Percentiles rank a stretch among this genome's conserved stretches.
phyloP scores from a whole-genome alignment of 2,329 filamentous ascomycete genomes.

The Phialophora expanda region DNA sequence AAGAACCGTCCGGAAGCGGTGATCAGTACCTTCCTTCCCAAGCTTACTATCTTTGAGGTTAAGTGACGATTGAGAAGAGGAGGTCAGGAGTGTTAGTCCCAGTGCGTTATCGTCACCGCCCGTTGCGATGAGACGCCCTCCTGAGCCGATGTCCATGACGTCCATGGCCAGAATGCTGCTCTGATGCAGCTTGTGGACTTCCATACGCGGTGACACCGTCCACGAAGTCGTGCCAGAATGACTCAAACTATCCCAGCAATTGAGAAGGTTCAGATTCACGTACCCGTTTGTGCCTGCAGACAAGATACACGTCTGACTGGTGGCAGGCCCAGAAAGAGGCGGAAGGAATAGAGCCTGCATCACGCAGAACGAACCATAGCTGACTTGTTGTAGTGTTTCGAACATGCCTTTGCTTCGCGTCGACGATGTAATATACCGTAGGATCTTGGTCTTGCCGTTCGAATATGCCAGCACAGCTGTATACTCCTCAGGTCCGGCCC shows the following conservation, averaged over 20 bases:
- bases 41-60: neutral
- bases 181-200: constrained; percentile 66
- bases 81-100: constrained; percentile 56
- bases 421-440: constrained; percentile 45
- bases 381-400: constrained; percentile 24
- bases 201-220: neutral
- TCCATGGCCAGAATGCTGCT: constrained; percentile 72
- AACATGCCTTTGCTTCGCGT: constrained; percentile 22
- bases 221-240: neutral
- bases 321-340: neutral
- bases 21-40: neutral
- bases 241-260: neutral
- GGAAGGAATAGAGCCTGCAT: constrained; percentile 50
- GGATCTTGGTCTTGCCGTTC: constrained; percentile 75
- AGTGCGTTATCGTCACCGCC: constrained; percentile 90
- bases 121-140: constrained; percentile 65
- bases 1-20: constrained; percentile 43
- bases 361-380: constrained; percentile 34
- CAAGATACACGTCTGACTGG: constrained; percentile 7
- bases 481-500: constrained; percentile 47
- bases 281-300: constrained; percentile 78
- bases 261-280: constrained; percentile 61
- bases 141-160: constrained; percentile 41
- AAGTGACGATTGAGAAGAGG: constrained; percentile 1
- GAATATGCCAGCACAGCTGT: constrained; percentile 77